phyloP scores from a whole-genome alignment of 371 early-diverging fungal genomes.

The Rhizopus microsporus region DNA sequence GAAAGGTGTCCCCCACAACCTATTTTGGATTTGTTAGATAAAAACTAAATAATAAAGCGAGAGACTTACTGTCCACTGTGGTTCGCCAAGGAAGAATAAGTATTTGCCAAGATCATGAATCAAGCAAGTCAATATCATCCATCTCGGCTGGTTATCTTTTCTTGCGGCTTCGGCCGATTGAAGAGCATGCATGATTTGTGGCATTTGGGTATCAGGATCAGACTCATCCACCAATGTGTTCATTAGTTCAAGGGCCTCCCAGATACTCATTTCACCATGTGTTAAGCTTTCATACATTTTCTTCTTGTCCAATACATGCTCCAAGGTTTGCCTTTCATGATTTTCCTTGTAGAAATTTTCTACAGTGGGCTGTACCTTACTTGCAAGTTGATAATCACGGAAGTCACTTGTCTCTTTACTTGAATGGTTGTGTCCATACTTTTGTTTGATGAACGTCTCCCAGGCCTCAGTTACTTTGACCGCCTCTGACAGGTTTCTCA shows the following conservation, averaged over 20 bases:
- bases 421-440: slow-evolving; percentile 29
- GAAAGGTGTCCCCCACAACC: slow-evolving; percentile 55
- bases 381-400: slow-evolving; percentile 32
- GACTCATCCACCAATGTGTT: slow-evolving; percentile 54
- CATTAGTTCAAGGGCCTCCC: slow-evolving; percentile 56
- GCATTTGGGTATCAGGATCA: slow-evolving; percentile 48
- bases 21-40: slow-evolving; percentile 9
- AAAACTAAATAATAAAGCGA: neutral
- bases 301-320: slow-evolving; percentile 38
- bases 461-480: slow-evolving; percentile 31
- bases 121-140: slow-evolving; percentile 54
- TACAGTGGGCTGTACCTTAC: slow-evolving; percentile 31
- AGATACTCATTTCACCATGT: slow-evolving; percentile 46
- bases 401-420: slow-evolving; percentile 19
- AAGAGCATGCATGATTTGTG: slow-evolving; percentile 57
- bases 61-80: slow-evolving; percentile 56
- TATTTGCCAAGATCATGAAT: slow-evolving; percentile 66
- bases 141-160: slow-evolving; percentile 50
- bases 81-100: slow-evolving; percentile 48
- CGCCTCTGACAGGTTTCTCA: slow-evolving; percentile 27
- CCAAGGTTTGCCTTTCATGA: slow-evolving; percentile 45
- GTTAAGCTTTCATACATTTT: slow-evolving; percentile 29
- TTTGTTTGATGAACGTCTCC: slow-evolving; percentile 34
- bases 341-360: slow-evolving; percentile 41
- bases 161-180: slow-evolving; percentile 63